Evolutionary conservation across 495 filamentous ascomycete genomes (phyloP), one percentile per base, ranked within the genome.

Genomic region (Trichocladium antarcticum): DNA sequence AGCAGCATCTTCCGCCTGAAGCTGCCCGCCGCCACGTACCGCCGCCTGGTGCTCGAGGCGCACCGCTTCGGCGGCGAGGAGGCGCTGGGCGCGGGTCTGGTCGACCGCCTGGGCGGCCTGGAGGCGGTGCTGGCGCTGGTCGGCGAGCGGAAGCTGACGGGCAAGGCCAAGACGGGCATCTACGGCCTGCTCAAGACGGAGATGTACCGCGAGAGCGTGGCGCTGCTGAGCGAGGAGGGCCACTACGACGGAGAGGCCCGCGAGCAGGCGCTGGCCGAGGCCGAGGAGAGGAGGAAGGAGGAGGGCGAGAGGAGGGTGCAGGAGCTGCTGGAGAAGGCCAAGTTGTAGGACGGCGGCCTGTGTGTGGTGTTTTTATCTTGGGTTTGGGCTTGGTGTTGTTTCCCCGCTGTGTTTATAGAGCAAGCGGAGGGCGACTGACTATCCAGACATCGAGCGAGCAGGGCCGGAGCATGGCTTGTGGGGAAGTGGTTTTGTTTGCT

Each of bases 1-100:
- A 74, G 73, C 52, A 63, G 67, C n/a, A 76, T 89, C 32, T 89
- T 89, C 63, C 68, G 83, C 8, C 63, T 81, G 45, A 92, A 92
- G 61, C 55, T 82, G 1, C 58, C 72, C 1, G 65, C 78, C 1
- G 45, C 58, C 4, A 73, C 72, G 0, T 85, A 83, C 63, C 74
- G 81, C 4, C 61, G 64, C 34, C 67, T 88, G 42, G 74, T 88
- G 11, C 68, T 92, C 6, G 86, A 87, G 51, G 81, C 81, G 19
- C 75, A 69, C 45, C 69, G 86, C 19, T 88, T 78, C 49, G 65
- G 68, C 15, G 84, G 76, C 1, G 60, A 65, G 6, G 74, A 77
- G 27, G 78, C 83, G 0, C 49, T 84, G 16, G 68, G 77, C 42
- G 74, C 71, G 1, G 84, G 84, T 0, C 63, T 92, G 10, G 76